These are phyloP conservation scores for Boletus tomentosulus DNA, from an alignment of 768 basidiomycete species.

Conservation along the genomic window DNA sequence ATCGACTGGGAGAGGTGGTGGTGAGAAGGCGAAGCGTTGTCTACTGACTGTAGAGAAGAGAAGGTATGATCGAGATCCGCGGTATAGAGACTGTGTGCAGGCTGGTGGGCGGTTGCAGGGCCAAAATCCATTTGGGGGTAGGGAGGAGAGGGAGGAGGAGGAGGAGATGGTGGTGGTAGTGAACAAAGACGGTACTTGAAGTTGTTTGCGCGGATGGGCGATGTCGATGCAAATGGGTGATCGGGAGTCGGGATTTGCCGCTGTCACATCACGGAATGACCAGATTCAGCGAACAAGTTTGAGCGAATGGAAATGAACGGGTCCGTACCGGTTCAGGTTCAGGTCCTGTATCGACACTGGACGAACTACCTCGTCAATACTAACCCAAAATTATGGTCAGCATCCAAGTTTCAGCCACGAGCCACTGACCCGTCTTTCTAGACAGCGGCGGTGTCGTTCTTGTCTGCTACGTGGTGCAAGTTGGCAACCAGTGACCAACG, in stretches of 20 bases:
- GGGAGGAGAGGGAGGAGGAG: constrained; percentile 31
- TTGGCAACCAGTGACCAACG: not conserved
- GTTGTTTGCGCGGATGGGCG: constrained; percentile 28
- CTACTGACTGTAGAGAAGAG: constrained; percentile 42
- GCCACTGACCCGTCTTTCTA: constrained; percentile 15
- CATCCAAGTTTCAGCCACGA: constrained; percentile 11
- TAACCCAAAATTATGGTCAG: constrained; percentile 16
- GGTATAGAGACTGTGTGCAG: constrained; percentile 42
- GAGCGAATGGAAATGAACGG: constrained; percentile 18
- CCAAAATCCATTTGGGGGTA: constrained; percentile 54
- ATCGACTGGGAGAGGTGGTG: constrained; percentile 32
- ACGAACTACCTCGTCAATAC: not conserved
- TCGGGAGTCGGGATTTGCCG: constrained; percentile 56
- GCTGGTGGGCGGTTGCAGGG: constrained; percentile 33
- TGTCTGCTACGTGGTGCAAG: not conserved
- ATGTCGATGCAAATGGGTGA: constrained; percentile 44
- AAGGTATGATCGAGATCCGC: constrained; percentile 57
- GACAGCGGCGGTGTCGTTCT: not conserved
- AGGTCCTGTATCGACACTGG: not conserved
- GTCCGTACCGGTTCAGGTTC: constrained; percentile 26
- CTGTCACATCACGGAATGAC: constrained; percentile 36
- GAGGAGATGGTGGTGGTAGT: constrained; percentile 30
- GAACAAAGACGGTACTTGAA: constrained; percentile 32
- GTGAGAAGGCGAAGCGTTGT: constrained; percentile 35
- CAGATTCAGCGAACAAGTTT: constrained; percentile 38